These are phyloP conservation scores for Cytospora piceicola DNA, from an alignment of 2,329 filamentous ascomycete species.

Conservation along the genomic window DNA sequence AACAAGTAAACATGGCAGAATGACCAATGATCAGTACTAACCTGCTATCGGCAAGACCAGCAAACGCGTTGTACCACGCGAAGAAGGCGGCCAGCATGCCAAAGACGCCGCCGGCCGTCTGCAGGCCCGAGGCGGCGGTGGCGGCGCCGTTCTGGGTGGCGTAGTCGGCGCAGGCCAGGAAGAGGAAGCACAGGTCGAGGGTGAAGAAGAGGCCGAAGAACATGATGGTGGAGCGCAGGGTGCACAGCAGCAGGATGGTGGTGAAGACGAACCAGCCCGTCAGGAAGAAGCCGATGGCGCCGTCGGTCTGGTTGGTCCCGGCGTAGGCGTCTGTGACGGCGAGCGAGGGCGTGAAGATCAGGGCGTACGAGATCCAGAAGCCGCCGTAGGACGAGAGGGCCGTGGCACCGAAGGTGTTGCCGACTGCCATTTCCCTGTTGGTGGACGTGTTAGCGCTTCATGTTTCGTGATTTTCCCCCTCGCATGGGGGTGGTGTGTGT, in stretches of 20 bases:
- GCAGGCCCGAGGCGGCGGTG: conserved; percentile 52
- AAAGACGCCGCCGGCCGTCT: conserved; percentile 76
- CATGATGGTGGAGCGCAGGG: conserved; percentile 74
- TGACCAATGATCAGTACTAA: conserved; percentile 45
- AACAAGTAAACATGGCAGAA: not conserved
- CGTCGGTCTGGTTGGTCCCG: conserved; percentile 52
- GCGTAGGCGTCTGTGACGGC: conserved; percentile 50
- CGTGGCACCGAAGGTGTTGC: conserved; percentile 84
- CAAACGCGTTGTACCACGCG: conserved; percentile 86
- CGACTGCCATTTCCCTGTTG: conserved; percentile 81
- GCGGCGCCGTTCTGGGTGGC: conserved; percentile 56
- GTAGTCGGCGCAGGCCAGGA: conserved; percentile 68
- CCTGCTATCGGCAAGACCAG: conserved; percentile 76
- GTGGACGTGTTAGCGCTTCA: conserved; percentile 15
- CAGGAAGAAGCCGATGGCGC: conserved; percentile 75
- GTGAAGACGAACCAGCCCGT: conserved; percentile 87
- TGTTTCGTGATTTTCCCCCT: not conserved
- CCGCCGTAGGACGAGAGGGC: conserved; percentile 81
- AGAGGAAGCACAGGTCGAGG: conserved; percentile 75
- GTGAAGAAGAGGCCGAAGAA: conserved; percentile 80
- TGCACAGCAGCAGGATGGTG: conserved; percentile 72
- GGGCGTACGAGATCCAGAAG: conserved; percentile 79
- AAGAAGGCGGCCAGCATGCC: conserved; percentile 80
- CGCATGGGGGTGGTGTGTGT: no score
- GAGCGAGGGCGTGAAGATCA: conserved; percentile 67